Conservation (phyloP, 371 early-diverging fungal species). For the Blakeslea trispora region DNA sequence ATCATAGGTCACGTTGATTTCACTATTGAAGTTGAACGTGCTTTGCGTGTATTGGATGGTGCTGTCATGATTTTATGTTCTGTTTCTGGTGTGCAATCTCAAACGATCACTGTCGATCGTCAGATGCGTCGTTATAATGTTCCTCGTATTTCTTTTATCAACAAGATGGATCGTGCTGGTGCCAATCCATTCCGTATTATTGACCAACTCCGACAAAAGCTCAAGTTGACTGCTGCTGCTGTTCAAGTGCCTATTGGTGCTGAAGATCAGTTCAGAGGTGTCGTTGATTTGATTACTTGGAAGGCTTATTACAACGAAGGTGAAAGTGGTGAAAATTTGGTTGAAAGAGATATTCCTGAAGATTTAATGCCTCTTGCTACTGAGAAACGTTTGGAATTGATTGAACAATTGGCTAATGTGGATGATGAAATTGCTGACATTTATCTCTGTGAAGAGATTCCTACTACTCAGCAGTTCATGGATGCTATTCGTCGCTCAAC, state of each 20-base stretch:
- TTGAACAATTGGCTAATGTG: conserved; percentile 83
- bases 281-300: conserved; percentile 90
- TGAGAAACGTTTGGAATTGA: conserved; percentile 77
- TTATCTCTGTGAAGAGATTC: conserved; percentile 76
- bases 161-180: conserved; percentile 94
- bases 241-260: conserved; percentile 94
- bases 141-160: conserved; percentile 86
- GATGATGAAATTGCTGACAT: conserved; percentile 88
- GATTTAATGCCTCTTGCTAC: conserved; percentile 72
- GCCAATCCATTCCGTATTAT: conserved; percentile 93
- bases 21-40: conserved; percentile 92
- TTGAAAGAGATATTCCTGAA: conserved; percentile 77
- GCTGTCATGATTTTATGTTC: conserved; percentile 86
- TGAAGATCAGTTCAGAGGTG: conserved; percentile 87
- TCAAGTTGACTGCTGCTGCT: conserved; percentile 89
- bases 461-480: conserved; percentile 69
- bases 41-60: conserved; percentile 89
- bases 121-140: conserved; percentile 92
- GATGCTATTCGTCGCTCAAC: conserved; percentile 83
- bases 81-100: conserved; percentile 87
- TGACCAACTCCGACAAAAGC: conserved; percentile 87
- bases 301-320: conserved; percentile 92
- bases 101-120: conserved; percentile 97
- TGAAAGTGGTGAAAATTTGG: conserved; percentile 74
- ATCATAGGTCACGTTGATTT: conserved; percentile 87